Conservation (phyloP, 148 eudicot species). For the Rhododendron griersonianum region DNA sequence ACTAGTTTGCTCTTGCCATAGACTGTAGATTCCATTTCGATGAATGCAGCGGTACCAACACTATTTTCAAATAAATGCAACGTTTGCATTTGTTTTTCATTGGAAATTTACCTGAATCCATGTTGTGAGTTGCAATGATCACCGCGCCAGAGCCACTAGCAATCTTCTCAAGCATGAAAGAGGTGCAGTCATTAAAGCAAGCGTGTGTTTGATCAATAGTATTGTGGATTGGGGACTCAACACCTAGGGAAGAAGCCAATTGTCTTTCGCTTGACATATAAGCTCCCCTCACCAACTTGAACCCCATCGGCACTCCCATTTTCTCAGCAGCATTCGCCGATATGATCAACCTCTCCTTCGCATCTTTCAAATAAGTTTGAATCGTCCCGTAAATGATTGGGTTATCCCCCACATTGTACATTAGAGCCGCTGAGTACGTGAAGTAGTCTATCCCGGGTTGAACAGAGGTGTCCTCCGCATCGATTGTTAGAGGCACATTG, state of each 20-base stretch:
- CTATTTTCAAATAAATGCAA: not conserved
- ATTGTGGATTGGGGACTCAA: conserved; percentile 69
- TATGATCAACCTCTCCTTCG: conserved; percentile 51
- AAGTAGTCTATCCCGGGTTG: conserved; percentile 88
- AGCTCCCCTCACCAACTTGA: conserved; percentile 90
- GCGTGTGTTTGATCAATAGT: conserved; percentile 59
- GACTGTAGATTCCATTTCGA: not conserved
- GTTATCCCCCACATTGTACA: conserved; percentile 32
- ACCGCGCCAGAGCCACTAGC: conserved; percentile 53
- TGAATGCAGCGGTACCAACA: not conserved
- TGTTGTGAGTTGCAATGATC: conserved; percentile 83
- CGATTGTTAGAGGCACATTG: conserved; percentile 68
- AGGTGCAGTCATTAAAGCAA: conserved; percentile 73
- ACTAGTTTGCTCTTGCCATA: not conserved
- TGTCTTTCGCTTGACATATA: conserved; percentile 69
- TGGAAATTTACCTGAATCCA: conserved; percentile 58
- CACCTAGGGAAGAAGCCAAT: conserved; percentile 58
- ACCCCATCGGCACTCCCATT: conserved; percentile 71
- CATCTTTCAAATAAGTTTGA: conserved; percentile 77
- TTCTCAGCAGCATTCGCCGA: conserved; percentile 49
- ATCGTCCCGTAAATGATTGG: conserved; percentile 66
- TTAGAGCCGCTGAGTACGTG: conserved; percentile 59
- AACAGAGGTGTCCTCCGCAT: conserved; percentile 78
- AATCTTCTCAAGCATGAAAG: conserved; percentile 65
- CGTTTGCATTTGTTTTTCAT: not conserved